Conservation (phyloP, 768 basidiomycete genomes). For the Lentinula boryana region DNA sequence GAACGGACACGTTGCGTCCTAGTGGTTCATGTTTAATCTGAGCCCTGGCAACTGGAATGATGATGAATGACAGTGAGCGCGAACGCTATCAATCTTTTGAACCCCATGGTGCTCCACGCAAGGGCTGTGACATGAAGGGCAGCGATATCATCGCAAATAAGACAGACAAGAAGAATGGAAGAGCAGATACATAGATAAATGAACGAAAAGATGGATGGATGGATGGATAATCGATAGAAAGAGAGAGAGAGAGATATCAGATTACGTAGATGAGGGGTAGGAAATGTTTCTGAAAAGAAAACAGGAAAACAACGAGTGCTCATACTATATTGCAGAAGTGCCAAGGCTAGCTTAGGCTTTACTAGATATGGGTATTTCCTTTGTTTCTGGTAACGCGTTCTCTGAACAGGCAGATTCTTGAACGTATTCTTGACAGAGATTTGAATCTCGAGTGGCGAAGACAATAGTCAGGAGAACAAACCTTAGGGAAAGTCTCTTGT, state of each 20-base stretch:
- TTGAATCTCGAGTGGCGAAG: too few relatives aligned
- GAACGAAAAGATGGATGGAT: background rate
- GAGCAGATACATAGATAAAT: background rate
- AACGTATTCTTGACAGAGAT: too few relatives aligned
- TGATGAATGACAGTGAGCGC: background rate
- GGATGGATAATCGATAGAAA: background rate
- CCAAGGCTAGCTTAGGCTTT: too few relatives aligned
- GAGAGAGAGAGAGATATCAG: background rate
- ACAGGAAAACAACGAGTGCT: background rate
- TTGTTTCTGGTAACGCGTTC: too few relatives aligned
- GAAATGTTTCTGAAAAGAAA: background rate
- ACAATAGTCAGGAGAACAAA: too few relatives aligned
- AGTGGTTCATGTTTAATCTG: background rate
- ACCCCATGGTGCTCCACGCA: background rate
- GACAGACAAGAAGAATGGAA: background rate
- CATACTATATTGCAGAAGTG: too few relatives aligned
- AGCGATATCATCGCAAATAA: background rate
- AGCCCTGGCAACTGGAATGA: background rate
- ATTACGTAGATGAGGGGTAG: background rate
- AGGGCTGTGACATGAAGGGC: background rate
- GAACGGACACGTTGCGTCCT: background rate
- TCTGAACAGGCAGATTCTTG: too few relatives aligned
- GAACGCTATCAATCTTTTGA: background rate
- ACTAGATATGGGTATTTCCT: too few relatives aligned
- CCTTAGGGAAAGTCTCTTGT: too few relatives aligned